phyloP scores from a whole-genome alignment of 2,329 filamentous ascomycete species.

The Ophiostoma sp. region DNA sequence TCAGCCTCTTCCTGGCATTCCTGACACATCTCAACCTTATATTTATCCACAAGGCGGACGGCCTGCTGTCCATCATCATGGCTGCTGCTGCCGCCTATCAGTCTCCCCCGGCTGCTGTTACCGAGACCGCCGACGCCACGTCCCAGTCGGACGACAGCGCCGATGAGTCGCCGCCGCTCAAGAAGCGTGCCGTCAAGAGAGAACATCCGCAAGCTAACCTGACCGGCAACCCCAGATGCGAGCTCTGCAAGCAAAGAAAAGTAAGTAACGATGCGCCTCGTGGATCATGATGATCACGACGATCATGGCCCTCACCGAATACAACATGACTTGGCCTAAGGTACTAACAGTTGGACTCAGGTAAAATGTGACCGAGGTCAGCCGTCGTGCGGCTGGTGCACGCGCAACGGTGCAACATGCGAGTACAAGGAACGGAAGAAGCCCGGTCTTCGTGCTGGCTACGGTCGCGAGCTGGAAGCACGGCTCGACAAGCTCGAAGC shows the following conservation, averaged over 20 bases:
- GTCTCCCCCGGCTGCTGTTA: not conserved
- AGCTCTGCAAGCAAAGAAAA: conserved; percentile 80
- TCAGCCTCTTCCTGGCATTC: conserved; percentile 12
- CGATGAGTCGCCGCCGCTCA: conserved; percentile 16
- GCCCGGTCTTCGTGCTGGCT: conserved; percentile 64
- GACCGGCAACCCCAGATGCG: conserved; percentile 53
- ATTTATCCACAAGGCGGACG: not conserved
- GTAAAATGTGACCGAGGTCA: conserved; percentile 76
- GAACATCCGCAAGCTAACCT: conserved; percentile 14
- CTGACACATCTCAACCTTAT: not conserved
- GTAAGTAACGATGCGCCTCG: conserved; percentile 44
- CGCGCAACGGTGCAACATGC: conserved; percentile 61
- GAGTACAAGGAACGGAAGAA: conserved; percentile 71
- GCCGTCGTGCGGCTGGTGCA: conserved; percentile 69
- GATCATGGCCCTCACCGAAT: not conserved
- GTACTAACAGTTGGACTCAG: conserved; percentile 38
- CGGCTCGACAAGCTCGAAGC: conserved; percentile 69
- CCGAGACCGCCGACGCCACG: conserved; percentile 6
- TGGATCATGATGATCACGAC: not conserved
- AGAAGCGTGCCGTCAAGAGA: conserved; percentile 8
- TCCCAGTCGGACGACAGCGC: conserved; percentile 26
- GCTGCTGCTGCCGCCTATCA: conserved; percentile 4
- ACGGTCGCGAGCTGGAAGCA: conserved; percentile 72
- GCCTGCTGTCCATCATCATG: conserved; percentile 7
- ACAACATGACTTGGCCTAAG: not conserved